Conservation (phyloP, 257 asterid species). For the Primulina tabacum region DNA sequence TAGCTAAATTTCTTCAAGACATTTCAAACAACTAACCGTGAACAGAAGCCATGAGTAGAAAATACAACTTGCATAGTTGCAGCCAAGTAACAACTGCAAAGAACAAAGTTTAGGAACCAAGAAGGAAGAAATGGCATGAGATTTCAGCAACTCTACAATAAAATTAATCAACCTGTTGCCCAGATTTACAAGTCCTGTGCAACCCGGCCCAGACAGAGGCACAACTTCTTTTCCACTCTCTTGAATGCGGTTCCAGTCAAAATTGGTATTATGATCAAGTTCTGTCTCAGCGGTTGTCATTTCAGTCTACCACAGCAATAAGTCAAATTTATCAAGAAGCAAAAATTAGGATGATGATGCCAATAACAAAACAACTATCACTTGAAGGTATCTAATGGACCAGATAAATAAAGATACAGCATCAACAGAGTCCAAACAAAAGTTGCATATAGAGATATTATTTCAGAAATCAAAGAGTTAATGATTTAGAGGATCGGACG, state of each 20-base stretch:
- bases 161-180: conserved; percentile 75
- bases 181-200: conserved; percentile 93
- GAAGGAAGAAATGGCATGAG: conserved; percentile 17
- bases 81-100: conserved; percentile 94
- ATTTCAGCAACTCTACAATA: conserved; percentile 6
- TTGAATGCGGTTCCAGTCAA: conserved; percentile 98
- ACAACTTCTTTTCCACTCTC: conserved; percentile 89
- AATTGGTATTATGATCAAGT: conserved; percentile 91
- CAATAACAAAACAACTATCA: conserved; percentile 5
- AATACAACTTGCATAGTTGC: conserved; percentile 94
- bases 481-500: not conserved
- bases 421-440: not conserved
- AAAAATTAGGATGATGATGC: conserved; percentile 3
- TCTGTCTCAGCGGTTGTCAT: conserved; percentile 99
- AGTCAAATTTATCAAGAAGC: conserved; percentile 15
- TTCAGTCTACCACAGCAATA: conserved; percentile 62
- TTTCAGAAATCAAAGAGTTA: conserved; percentile 1
- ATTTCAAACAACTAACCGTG: conserved; percentile 54
- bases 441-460: not conserved
- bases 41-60: conserved; percentile 70
- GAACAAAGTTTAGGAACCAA: conserved; percentile 22
- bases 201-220: conserved; percentile 93
- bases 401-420: not conserved
- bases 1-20: conserved; percentile 16
- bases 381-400: conserved; percentile 16